Percentiles rank a stretch among this genome's conserved stretches.
These are phyloP conservation scores for Aspergillus viridinutans DNA, from an alignment of 2,329 filamentous ascomycete species.

Conservation along the genomic window DNA sequence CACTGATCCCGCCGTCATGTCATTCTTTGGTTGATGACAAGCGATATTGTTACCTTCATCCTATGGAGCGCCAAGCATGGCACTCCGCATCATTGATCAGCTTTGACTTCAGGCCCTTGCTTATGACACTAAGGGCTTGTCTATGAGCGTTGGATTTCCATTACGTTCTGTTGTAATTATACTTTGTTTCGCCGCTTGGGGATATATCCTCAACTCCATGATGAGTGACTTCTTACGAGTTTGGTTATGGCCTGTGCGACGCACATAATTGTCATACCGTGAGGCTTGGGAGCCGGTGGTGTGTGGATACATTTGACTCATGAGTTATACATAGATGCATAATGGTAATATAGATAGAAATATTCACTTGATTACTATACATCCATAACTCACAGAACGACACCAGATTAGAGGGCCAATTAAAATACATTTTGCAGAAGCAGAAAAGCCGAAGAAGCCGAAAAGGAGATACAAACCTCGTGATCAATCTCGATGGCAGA, in stretches of 20 bases:
- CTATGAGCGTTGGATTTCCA: background rate
- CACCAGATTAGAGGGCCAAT: background rate
- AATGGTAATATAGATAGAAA: slow-evolving; percentile 14
- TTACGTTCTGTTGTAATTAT: background rate
- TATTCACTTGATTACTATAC: background rate
- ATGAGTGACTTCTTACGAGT: background rate
- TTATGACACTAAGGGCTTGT: background rate
- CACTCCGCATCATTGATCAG: background rate
- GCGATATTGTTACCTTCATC: background rate
- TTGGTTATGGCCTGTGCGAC: slow-evolving; percentile 9
- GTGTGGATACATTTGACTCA: background rate
- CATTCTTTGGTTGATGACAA: background rate
- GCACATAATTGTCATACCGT: background rate
- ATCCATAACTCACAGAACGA: slow-evolving; percentile 2
- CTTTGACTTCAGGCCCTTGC: background rate
- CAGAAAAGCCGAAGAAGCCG: background rate
- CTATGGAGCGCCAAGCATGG: background rate
- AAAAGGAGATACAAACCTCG: background rate
- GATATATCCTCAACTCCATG: background rate
- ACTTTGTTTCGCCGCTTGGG: background rate
- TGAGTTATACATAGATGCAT: slow-evolving; percentile 13
- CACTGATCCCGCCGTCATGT: slow-evolving; percentile 9
- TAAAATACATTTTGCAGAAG: background rate
- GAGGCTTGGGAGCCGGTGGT: background rate
- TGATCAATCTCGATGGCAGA: background rate